These are phyloP conservation scores for Hydrangea macrophylla DNA, from an alignment of 148 eudicot genomes.

Conservation along the genomic window DNA sequence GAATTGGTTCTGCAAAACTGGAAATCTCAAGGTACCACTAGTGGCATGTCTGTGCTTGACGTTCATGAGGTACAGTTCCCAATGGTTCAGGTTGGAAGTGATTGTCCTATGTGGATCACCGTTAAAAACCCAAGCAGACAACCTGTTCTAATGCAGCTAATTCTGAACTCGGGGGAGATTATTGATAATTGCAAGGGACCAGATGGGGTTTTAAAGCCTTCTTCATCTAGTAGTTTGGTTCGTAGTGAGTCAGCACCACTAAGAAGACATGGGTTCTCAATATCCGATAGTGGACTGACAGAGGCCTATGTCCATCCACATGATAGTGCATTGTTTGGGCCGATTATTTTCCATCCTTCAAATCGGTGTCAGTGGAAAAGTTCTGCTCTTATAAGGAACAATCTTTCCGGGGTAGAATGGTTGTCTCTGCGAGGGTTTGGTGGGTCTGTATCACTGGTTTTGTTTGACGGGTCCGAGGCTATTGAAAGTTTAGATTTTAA, in stretches of 20 bases:
- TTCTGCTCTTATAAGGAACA: conserved; percentile 71
- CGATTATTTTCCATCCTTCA: conserved; percentile 75
- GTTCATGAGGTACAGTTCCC: conserved; percentile 55
- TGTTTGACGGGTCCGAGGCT: conserved; percentile 55
- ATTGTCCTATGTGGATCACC: conserved; percentile 45
- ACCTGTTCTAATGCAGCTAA: conserved; percentile 70
- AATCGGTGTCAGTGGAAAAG: conserved; percentile 78
- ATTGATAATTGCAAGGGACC: conserved; percentile 46
- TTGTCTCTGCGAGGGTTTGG: conserved; percentile 69
- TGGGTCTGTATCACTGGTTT: conserved; percentile 55
- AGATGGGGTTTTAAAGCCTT: conserved; percentile 39
- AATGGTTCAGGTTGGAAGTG: conserved; percentile 50
- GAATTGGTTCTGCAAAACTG: conserved; percentile 55
- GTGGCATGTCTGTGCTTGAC: conserved; percentile 47
- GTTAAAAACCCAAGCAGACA: conserved; percentile 68
- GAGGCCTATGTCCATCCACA: conserved; percentile 72
- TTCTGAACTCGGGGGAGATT: conserved; percentile 53
- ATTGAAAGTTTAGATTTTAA: conserved; percentile 59
- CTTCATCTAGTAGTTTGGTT: conserved; percentile 39
- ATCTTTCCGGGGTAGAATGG: conserved; percentile 87
- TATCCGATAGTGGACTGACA: conserved; percentile 44
- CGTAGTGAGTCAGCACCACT: conserved; percentile 36
- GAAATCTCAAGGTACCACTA: conserved; percentile 58
- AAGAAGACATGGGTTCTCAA: conserved; percentile 58
- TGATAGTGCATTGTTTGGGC: conserved; percentile 61